Percentiles rank a stretch among this genome's conserved stretches.
phyloP scores from a whole-genome alignment of 202 grass and related monocot species.

The Panicum hallii region DNA sequence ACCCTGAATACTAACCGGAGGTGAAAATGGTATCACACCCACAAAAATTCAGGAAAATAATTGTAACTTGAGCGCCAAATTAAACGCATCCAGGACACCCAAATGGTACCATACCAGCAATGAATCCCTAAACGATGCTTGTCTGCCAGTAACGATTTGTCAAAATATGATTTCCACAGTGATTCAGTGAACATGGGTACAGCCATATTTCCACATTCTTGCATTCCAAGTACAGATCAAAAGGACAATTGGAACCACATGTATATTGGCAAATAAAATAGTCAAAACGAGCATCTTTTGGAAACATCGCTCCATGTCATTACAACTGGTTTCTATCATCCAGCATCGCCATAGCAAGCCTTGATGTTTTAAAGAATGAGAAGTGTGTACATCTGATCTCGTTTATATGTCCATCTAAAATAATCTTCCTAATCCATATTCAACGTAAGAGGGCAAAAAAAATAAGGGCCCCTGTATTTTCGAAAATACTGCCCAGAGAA shows the following conservation, averaged over 20 bases:
- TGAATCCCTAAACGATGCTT: not conserved
- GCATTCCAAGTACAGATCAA: not conserved
- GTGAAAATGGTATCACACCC: not conserved
- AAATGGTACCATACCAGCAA: not conserved
- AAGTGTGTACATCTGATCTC: conserved; percentile 45
- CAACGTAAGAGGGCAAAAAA: conserved; percentile 41
- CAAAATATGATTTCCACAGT: not conserved
- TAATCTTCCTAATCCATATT: conserved; percentile 48
- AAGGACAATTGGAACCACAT: not conserved
- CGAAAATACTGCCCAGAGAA: conserved; percentile 42
- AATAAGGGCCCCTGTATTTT: conserved; percentile 39
- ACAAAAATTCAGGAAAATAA: not conserved
- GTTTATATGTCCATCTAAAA: conserved; percentile 44
- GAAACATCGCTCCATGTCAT: conserved; percentile 29
- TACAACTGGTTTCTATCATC: conserved; percentile 33
- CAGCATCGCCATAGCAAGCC: conserved; percentile 20
- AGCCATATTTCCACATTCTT: not conserved
- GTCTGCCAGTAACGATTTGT: not conserved
- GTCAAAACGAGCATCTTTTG: conserved; percentile 39
- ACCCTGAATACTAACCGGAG: not conserved
- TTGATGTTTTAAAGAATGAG: conserved; percentile 46
- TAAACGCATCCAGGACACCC: not conserved
- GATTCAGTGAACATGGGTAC: not conserved
- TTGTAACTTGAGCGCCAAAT: not conserved
- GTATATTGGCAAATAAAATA: conserved; percentile 1